Conservation (phyloP, 2,329 filamentous ascomycete genomes). For the Dissoconium aciculare region DNA sequence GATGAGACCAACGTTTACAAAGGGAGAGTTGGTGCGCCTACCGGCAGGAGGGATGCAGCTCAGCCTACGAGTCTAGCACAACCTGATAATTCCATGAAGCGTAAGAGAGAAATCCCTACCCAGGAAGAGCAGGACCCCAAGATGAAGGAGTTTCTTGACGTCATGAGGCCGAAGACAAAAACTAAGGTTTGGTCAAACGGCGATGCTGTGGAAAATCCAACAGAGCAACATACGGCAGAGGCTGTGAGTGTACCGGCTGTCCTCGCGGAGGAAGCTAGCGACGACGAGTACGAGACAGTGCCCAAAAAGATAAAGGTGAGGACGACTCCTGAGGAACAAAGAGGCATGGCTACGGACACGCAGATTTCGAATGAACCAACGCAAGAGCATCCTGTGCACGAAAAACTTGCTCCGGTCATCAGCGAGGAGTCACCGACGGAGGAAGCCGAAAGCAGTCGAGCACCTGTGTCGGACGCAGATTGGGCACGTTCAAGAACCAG, state of each 20-base stretch:
- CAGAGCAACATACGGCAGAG: slow-evolving; percentile 1
- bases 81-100: slow-evolving; percentile 39
- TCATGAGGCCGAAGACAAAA: slow-evolving; percentile 52
- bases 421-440: slow-evolving; percentile 6
- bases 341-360: too few species aligned
- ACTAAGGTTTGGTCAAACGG: slow-evolving; percentile 41
- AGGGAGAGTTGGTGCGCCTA: slow-evolving; percentile 5
- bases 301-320: slow-evolving; percentile 31
- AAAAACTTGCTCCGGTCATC: not conserved
- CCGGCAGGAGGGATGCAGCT: slow-evolving; percentile 12
- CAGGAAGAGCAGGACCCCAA: slow-evolving; percentile 49
- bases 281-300: slow-evolving; percentile 53
- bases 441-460: slow-evolving; percentile 15
- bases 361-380: too few species aligned
- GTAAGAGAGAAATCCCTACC: slow-evolving; percentile 42
- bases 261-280: slow-evolving; percentile 41
- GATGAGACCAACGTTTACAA: slow-evolving; percentile 22
- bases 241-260: slow-evolving; percentile 8
- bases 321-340: too few species aligned
- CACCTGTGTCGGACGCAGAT: slow-evolving; percentile 58
- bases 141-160: slow-evolving; percentile 69
- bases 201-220: slow-evolving; percentile 18
- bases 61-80: slow-evolving; percentile 2
- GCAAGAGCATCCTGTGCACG: not conserved
- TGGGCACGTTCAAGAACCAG: slow-evolving; percentile 86